Base-by-base conservation (phyloP, 1,139 yeast genomes). In the Lodderomyces margitis region DNA sequence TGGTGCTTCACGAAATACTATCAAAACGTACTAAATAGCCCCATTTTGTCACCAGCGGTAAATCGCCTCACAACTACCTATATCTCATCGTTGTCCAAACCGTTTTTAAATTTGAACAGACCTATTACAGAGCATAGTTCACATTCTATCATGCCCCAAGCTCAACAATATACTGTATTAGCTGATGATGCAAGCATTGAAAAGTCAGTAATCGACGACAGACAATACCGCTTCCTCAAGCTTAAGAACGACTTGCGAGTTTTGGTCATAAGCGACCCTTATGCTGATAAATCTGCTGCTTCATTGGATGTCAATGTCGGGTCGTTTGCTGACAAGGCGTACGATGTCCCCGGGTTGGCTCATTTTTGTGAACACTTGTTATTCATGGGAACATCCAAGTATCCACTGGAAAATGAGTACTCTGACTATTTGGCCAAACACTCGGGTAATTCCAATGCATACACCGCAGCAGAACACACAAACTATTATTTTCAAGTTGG, bases 321-420 rank as follows among this genome's bases (percentile, higher is more conserved):
- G 15, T 77, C 96, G 3, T 87, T 84, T 59, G 78, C 86, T 39
- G 98, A 92, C 57, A 87, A 87, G 14, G 71, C 75, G 39, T 72
- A 63, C 47, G 69, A 74, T 21, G 62, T 88, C 23, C 84, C 91
- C 2, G 98, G 98, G 1, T 69, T 92, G 47, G 98, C 98, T 2
- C 98, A 92, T 64, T 92, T 92, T 62, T 89, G 97, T 64, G 98
- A 92, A 66, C 98, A 92, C 64, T 71, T 92, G 51, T 70, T 92
- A 47, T 92, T 92, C 61, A 88, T 92, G 96, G 98, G 98, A n/a
- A 91, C 98, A 4, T 73, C 78, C 52, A 91, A 89, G 63, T 92
- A 84, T 56, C 98, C 98, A 0, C 73, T 76, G 46, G 98, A 92
- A 61, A 89, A 88, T 60, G 98, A 88, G 53, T 92, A 92, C 61